Base-by-base conservation (phyloP, 768 basidiomycete species). In the Aureoboletus auriporus region DNA sequence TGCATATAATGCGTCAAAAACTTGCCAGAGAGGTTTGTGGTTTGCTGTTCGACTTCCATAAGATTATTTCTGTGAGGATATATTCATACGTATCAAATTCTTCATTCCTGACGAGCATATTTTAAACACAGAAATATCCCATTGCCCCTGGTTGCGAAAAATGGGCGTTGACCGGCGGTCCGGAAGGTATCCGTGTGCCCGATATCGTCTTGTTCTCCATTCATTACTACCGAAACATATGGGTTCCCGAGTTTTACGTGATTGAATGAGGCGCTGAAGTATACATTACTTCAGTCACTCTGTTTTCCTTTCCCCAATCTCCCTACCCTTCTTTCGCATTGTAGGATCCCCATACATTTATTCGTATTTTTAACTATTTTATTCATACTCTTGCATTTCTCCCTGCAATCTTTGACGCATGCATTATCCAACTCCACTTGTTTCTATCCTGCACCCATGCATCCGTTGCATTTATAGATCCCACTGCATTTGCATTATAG, bases 231-330 rank as follows among this genome's bases (percentile, higher is more conserved):
- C 46, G 49, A n/a, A 56, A 53, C n/a, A 34, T 50, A 6, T 65
- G 64, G 64, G 39, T 65, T 4, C 64, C 64, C 28, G 64, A 65
- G 31, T 35, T 65, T 44, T 64, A 66, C 35, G 56, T 65, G 50
- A 51, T 60, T 4, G 51, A 55, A 33, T 62, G 52, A 61, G 38
- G 51, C 39, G 9, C n/a, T 6, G 8, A 8, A 4, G 14, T 13
- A 27, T 16, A 5, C 26, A 23, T 23, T 23, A 23, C 20, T 23
- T 23, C 20, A 23, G 20, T 23, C 20, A 23, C 11, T 17, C 17
- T 28, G 7, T 7, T 0, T 38, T 13, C 16, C 29, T 11, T 8
- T 20, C 13, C 12, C 37, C 20, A 23, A 23, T 23, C 20, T n/a
- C 5, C 36, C 14, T 23, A 27, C 9, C 14, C 27, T 14, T 30